These are phyloP conservation scores for Colletotrichum graminicola DNA, from an alignment of 2,329 filamentous ascomycete genomes.

Conservation along the genomic window DNA sequence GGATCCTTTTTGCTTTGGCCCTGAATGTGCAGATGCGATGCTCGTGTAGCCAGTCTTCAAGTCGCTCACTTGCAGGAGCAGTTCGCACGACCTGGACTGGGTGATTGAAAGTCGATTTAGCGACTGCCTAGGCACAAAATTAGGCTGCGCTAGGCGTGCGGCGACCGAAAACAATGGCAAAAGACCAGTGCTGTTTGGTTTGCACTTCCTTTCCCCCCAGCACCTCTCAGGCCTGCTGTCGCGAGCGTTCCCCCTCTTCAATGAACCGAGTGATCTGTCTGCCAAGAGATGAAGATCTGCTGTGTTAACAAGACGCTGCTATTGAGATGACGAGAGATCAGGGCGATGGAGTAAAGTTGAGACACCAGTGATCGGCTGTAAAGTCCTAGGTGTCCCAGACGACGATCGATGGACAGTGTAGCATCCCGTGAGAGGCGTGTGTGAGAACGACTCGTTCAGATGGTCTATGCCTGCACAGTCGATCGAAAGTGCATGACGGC, in stretches of 20 bases:
- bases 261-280: background rate
- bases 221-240: background rate
- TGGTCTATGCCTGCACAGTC: background rate
- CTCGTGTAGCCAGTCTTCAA: background rate
- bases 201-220: background rate
- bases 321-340: slow-evolving; percentile 29
- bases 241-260: background rate
- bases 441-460: background rate
- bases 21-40: slow-evolving; percentile 1
- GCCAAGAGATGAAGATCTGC: background rate
- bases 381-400: slow-evolving; percentile 7
- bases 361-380: slow-evolving; percentile 7
- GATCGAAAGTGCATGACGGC: background rate
- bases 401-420: slow-evolving; percentile 20
- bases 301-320: no score
- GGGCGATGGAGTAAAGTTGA: slow-evolving; percentile 8
- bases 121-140: no score
- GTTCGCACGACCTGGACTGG: background rate
- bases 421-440: slow-evolving; percentile 8
- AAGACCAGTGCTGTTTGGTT: background rate
- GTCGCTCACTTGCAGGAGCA: slow-evolving; percentile 10
- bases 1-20: slow-evolving; percentile 21
- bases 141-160: background rate
- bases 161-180: background rate
- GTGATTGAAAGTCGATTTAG: background rate